Conservation (phyloP, 805 yeast genomes). For the Ogataea polymorpha region DNA sequence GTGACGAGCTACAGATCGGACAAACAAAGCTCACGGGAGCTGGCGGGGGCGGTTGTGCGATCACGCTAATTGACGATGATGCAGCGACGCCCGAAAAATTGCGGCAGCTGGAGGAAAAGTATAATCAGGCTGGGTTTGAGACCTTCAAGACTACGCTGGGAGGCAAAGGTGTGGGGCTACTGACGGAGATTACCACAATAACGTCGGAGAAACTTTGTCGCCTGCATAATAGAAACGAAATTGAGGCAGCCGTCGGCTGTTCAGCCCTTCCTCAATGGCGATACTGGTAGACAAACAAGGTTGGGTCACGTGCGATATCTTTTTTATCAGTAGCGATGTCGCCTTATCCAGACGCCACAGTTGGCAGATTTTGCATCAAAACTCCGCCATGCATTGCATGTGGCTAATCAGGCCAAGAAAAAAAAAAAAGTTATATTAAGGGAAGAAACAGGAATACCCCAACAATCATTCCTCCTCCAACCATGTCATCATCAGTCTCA, state of each 20-base stretch:
- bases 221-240: constrained; percentile 41
- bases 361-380: constrained; percentile 5
- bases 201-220: constrained; percentile 37
- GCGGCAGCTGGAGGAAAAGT: constrained; percentile 35
- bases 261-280: constrained; percentile 47
- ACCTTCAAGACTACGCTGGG: constrained; percentile 81
- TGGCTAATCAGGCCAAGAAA: constrained; percentile 3
- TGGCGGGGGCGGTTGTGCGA: constrained; percentile 99
- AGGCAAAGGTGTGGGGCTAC: constrained; percentile 80
- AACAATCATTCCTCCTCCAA: not conserved
- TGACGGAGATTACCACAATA: constrained; percentile 22
- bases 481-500: constrained; percentile 3
- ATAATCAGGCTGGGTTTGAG: constrained; percentile 54
- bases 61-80: constrained; percentile 65
- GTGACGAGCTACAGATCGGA: constrained; percentile 67
- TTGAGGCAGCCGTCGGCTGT: constrained; percentile 47
- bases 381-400: constrained; percentile 1
- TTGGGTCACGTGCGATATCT: not conserved
- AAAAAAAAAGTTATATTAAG: constrained; percentile 1
- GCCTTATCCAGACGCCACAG: constrained; percentile 5
- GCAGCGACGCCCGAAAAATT: constrained; percentile 34
- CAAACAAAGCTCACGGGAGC: constrained; percentile 96
- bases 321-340: not conserved
- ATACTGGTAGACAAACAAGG: constrained; percentile 47
- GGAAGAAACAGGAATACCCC: not conserved